Evolutionary conservation across 441 rosid species (phyloP).

Genomic region (Gossypium laxum): DNA sequence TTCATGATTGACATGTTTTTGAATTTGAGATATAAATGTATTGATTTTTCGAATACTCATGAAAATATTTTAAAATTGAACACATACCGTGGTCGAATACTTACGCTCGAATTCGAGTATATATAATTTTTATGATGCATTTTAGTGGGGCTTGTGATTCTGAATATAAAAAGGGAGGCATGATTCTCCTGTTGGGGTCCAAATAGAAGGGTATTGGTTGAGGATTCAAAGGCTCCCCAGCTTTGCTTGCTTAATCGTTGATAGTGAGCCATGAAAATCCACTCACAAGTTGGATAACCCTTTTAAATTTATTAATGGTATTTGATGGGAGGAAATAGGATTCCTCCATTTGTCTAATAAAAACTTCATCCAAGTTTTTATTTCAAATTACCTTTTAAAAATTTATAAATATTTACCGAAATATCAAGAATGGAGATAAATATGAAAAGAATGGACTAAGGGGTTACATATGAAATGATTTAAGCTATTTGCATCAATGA

Average conservation of each 20-base stretch:
- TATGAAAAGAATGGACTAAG: neutral
- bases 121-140: neutral
- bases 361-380: neutral
- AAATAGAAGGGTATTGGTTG: neutral
- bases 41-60: too few species aligned
- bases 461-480: neutral
- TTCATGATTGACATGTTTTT: too few species aligned
- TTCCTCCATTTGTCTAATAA: constrained; percentile 23
- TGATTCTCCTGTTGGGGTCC: neutral
- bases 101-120: too few species aligned
- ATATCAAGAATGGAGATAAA: neutral
- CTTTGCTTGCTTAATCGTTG: constrained; percentile 24
- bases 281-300: constrained; percentile 24
- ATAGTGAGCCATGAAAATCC: constrained; percentile 39
- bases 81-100: neutral
- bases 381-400: neutral
- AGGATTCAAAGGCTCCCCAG: neutral
- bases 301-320: constrained; percentile 12
- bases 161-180: neutral
- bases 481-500: neutral
- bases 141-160: neutral
- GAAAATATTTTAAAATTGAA: neutral
- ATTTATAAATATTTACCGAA: neutral
- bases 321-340: constrained; percentile 17
- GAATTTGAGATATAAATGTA: neutral